phyloP scores from a whole-genome alignment of 768 basidiomycete genomes.

The Tulasnella sp. region DNA sequence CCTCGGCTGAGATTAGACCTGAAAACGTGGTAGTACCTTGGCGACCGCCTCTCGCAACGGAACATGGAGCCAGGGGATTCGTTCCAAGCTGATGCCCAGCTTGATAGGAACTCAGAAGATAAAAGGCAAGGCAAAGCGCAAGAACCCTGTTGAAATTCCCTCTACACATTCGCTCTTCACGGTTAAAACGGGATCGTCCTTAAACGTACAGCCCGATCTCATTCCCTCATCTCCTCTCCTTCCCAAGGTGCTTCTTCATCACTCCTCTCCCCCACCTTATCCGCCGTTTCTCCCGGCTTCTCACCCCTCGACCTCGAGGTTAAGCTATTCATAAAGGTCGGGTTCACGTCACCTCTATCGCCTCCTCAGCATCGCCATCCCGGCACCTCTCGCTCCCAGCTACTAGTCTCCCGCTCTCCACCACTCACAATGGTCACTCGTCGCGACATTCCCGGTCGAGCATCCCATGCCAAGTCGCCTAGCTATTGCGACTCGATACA shows the following conservation, averaged over 20 bases:
- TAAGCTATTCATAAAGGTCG: not conserved
- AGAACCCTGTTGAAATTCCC: not conserved
- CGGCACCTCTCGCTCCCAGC: not conserved
- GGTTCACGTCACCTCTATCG: not conserved
- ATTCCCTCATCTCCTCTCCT: not conserved
- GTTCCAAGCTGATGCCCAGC: not conserved
- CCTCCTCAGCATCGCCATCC: not conserved
- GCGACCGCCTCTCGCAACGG: not conserved
- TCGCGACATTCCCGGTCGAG: not conserved
- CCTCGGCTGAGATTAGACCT: not conserved
- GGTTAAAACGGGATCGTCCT: not conserved
- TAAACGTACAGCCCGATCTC: not conserved
- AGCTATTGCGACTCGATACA: constrained; percentile 9
- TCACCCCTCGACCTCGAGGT: not conserved
- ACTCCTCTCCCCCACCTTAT: not conserved
- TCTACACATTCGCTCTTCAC: not conserved
- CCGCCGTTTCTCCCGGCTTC: not conserved
- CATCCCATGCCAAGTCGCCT: not conserved
- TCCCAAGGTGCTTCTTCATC: not conserved
- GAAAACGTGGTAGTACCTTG: not conserved
- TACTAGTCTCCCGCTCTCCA: not conserved
- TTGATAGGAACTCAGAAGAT: not conserved
- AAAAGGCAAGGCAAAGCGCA: not conserved
- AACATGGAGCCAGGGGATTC: not conserved
- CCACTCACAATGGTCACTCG: not conserved